Conservation (phyloP, 495 filamentous ascomycete genomes). For the Immersiella caudata region DNA sequence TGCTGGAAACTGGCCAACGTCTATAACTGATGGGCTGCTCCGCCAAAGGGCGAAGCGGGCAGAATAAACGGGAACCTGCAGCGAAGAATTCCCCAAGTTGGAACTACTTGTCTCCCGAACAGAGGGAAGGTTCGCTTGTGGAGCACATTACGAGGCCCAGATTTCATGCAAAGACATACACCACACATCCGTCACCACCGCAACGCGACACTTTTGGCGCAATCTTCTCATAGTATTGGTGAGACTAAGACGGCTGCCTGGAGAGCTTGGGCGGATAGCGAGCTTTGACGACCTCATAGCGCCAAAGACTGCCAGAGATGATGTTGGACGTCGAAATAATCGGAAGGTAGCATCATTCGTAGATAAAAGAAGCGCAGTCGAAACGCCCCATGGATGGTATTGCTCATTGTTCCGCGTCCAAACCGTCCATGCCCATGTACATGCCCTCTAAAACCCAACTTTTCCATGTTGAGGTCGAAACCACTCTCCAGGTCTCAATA, state of each 20-base stretch:
- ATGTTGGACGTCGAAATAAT: conserved; percentile 19
- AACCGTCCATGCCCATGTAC: conserved; percentile 44
- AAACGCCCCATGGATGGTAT: conserved; percentile 46
- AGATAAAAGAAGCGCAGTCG: conserved; percentile 38
- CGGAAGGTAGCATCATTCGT: conserved; percentile 35
- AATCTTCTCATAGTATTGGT: conserved; percentile 10
- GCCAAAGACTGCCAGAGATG: not conserved
- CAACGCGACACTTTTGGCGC: not conserved
- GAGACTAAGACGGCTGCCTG: not conserved
- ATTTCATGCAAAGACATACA: too few species aligned
- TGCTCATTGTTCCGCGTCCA: conserved; percentile 39
- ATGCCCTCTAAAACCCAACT: conserved; percentile 37
- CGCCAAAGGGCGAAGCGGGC: too few species aligned
- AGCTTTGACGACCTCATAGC: not conserved
- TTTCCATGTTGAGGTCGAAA: conserved; percentile 39
- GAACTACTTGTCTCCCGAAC: too few species aligned
- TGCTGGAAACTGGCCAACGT: too few species aligned
- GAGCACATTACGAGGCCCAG: too few species aligned
- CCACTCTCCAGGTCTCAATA: conserved; percentile 30
- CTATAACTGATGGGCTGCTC: too few species aligned
- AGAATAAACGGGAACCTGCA: too few species aligned
- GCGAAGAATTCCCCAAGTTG: too few species aligned
- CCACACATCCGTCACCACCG: too few species aligned
- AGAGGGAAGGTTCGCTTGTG: too few species aligned
- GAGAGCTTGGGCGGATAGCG: not conserved